Base-by-base conservation (phyloP, 176 grass and related monocot genomes). In the Themeda triandra region DNA sequence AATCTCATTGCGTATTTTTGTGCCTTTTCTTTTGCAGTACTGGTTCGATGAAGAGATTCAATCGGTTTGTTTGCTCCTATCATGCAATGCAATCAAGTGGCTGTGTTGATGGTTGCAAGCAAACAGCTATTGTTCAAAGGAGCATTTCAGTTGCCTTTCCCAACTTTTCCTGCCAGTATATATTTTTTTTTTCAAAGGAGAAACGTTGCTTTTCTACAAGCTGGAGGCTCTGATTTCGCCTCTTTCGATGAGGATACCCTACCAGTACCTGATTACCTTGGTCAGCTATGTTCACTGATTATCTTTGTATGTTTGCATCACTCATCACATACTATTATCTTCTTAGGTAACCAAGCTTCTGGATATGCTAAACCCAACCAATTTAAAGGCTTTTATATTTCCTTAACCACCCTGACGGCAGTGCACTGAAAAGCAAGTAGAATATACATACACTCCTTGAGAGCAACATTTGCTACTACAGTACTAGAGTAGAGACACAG, bases 321-420 rank as follows among this genome's bases (percentile, higher is more conserved):
- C 5, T 68, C 27, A 35, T 30, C 71, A 1, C 21, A 27, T 23
- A 19, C 23, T 56, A 6, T 51, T 17, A 19, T 28, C 21, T 45
- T 59, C 71, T 72, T 72, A 63, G 19, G 62, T 56, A 54, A 21
- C 41, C 51, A 88, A 44, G 24, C 53, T 53, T 53, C 79, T 62
- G n/a, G 45, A 11, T 39, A 15, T 30, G 63, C 27, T 75, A 21
- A 58, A 8, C 65, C 66, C 27, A 81, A 66, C 5, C 69, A 63
- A 36, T 6, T 30, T 15, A 60, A 77, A 6, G 21, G 27, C 46
- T 62, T 76, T 5, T 59, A 42, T 60, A 27, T 46, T 36, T 58
- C 14, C 36, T 21, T 76, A 69, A 59, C 21, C 15, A 69, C 30
- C 63, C n/a, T 45, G 6, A 12, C 40, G 66, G 42, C 19, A n/a